Conservation (phyloP, 225 moss, liverwort and hornwort genomes). For the Marchantia paleacea region DNA sequence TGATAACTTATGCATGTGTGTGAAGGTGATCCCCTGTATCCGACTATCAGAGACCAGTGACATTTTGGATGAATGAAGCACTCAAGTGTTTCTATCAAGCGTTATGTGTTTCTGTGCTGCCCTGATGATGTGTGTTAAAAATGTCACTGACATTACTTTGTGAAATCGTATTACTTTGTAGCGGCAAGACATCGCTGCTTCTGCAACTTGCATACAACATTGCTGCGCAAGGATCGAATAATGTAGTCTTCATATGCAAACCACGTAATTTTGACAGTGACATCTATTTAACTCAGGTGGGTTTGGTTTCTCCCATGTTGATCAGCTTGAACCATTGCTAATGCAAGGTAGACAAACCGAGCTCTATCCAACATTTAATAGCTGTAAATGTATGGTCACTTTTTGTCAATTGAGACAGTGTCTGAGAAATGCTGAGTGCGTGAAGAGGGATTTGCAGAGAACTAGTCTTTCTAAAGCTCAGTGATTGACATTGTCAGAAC, state of each 20-base stretch:
- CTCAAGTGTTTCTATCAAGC: too few species aligned
- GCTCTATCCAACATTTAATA: too few species aligned
- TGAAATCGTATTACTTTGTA: slow-evolving; percentile 17
- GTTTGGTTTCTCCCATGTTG: not conserved
- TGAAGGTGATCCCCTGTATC: not conserved
- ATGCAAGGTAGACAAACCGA: too few species aligned
- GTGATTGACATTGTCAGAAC: not conserved
- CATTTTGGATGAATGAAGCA: not conserved
- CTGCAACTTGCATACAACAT: slow-evolving; percentile 88
- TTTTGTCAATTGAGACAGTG: too few species aligned
- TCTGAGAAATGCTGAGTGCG: too few species aligned
- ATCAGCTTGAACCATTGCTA: not conserved
- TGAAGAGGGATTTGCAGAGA: too few species aligned
- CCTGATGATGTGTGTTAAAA: not conserved
- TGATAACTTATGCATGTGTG: not conserved
- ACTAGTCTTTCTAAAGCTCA: too few species aligned
- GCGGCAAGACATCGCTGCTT: slow-evolving; percentile 88
- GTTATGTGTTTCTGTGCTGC: not conserved
- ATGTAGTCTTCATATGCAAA: slow-evolving; percentile 84
- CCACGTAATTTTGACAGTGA: slow-evolving; percentile 66
- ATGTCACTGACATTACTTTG: not conserved
- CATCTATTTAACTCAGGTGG: slow-evolving; percentile 62
- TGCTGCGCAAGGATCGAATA: slow-evolving; percentile 45
- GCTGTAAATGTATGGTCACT: too few species aligned
- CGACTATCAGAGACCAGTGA: too few species aligned